Evolutionary conservation across 164 flowering plant species (phyloP).

Genomic region (Santalum album): DNA sequence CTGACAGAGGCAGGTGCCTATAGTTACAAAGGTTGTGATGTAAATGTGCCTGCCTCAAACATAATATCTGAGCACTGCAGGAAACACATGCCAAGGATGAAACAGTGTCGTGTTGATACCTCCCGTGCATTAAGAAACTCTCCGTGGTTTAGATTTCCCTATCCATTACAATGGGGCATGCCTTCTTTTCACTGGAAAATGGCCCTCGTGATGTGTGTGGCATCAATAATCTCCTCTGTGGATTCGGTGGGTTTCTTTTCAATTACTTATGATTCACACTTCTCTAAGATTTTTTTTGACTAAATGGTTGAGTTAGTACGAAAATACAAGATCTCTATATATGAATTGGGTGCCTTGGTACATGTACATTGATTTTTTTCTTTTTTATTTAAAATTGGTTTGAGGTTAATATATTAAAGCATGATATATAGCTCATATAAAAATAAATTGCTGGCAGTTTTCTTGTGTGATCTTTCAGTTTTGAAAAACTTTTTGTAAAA

Average conservation of each 20-base stretch:
- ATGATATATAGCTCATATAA: no score
- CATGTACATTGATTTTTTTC: no score
- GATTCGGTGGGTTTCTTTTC: conserved; percentile 69
- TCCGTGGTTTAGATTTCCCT: conserved; percentile 98
- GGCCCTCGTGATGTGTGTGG: conserved; percentile 91
- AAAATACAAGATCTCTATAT: no score
- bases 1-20: conserved; percentile 90
- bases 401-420: no score
- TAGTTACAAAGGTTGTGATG: conserved; percentile 80
- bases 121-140: conserved; percentile 70
- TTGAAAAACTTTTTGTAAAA: no score
- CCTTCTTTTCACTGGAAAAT: conserved; percentile 83
- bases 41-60: conserved; percentile 75
- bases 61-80: conserved; percentile 75
- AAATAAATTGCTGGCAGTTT: no score
- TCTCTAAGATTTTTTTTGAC: no score
- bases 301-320: no score
- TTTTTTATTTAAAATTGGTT: no score
- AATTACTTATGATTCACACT: not conserved
- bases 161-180: conserved; percentile 97
- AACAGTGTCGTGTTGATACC: conserved; percentile 81
- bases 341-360: no score
- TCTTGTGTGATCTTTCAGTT: no score
- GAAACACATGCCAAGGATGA: conserved; percentile 75
- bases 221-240: conserved; percentile 77